These are phyloP conservation scores for Pichia nakasei DNA, from an alignment of 805 yeast genomes.

Conservation along the genomic window DNA sequence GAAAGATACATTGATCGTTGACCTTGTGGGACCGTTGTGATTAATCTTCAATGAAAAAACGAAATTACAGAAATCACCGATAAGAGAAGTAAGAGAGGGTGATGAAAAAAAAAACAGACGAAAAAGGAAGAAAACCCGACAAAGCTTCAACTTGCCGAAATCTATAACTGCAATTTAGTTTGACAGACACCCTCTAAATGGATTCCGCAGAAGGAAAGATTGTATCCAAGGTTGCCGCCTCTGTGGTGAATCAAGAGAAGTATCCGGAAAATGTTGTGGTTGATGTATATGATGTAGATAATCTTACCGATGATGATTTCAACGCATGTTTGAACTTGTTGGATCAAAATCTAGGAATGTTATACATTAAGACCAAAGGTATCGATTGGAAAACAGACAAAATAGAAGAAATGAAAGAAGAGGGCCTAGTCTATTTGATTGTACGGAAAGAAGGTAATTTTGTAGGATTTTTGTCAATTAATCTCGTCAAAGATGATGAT, in stretches of 20 bases:
- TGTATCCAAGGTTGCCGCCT: neutral
- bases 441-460: conserved; percentile 18
- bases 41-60: no score
- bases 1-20: no score
- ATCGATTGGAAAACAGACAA: conserved; percentile 35
- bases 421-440: conserved; percentile 37
- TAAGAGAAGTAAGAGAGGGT: no score
- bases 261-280: neutral
- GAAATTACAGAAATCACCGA: no score
- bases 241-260: neutral
- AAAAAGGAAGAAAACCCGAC: no score
- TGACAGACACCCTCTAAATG: no score
- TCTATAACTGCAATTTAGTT: no score
- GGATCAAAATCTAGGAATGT: conserved; percentile 21
- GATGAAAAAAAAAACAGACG: no score
- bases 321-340: conserved; percentile 16
- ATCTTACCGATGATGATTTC: neutral
- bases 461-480: conserved; percentile 39
- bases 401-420: conserved; percentile 36
- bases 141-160: no score
- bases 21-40: no score
- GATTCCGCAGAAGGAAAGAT: neutral
- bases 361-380: conserved; percentile 26
- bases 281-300: neutral
- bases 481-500: conserved; percentile 33